Conservation (phyloP, 2,329 filamentous ascomycete genomes). For the Fusarium praegraminearum region DNA sequence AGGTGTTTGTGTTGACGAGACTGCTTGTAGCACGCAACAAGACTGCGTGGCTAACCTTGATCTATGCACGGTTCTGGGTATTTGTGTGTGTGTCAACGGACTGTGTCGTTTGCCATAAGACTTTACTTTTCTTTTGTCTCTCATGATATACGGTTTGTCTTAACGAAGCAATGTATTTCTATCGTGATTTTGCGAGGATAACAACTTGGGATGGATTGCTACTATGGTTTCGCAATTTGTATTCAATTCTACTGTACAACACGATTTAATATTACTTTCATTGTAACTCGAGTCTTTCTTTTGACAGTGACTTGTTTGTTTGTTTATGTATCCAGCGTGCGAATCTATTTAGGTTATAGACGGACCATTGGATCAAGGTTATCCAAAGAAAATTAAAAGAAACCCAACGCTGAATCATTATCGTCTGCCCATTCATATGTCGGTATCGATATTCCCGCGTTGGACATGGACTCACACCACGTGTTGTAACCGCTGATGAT, state of each 20-base stretch:
- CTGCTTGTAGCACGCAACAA: not conserved
- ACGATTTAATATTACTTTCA: not conserved
- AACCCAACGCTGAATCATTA: slow-evolving; percentile 22
- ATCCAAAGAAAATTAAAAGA: slow-evolving; percentile 3
- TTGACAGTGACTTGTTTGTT: not conserved
- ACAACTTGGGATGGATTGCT: not conserved
- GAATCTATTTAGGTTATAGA: not conserved
- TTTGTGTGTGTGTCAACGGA: slow-evolving; percentile 9
- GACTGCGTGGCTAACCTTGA: not conserved
- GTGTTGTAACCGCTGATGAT: slow-evolving; percentile 37
- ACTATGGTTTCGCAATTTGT: not conserved
- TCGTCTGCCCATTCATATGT: slow-evolving; percentile 36
- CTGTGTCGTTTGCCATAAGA: not conserved
- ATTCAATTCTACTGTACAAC: not conserved
- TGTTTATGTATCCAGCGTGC: not conserved
- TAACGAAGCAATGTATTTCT: not conserved
- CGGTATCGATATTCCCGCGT: slow-evolving; percentile 17
- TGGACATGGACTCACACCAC: slow-evolving; percentile 38
- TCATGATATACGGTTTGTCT: too few species aligned
- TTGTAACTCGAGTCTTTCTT: not conserved
- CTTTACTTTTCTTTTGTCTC: accelerated
- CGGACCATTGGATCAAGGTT: not conserved
- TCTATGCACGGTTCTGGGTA: not conserved
- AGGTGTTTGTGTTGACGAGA: slow-evolving; percentile 8
- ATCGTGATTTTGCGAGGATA: not conserved